Evolutionary conservation across 1,284 basidiomycete genomes (phyloP).

Genomic region (Ustilago bromivora): DNA sequence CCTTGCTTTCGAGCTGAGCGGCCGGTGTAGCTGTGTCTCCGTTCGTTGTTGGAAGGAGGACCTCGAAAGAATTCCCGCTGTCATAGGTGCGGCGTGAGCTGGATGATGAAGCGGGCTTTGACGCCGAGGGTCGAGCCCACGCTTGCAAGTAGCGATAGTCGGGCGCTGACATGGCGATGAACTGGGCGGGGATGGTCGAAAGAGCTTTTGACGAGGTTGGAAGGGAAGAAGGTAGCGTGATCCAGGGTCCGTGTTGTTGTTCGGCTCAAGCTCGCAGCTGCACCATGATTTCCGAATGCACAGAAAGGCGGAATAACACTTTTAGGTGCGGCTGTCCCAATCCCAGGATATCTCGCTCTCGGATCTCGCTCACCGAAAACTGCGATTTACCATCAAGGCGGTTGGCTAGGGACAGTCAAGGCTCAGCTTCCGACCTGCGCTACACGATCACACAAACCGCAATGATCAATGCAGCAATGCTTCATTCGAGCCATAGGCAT

Average conservation of each 20-base stretch:
- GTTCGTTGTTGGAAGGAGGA: conserved; percentile 34
- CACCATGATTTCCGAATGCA: neutral
- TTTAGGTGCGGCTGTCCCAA: neutral
- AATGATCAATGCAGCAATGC: too few species aligned
- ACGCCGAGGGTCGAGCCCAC: conserved; percentile 46
- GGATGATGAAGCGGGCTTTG: conserved; percentile 15
- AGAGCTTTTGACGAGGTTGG: too few species aligned
- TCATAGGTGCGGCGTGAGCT: conserved; percentile 26
- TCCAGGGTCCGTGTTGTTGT: conserved; percentile 4
- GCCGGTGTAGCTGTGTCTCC: conserved; percentile 23
- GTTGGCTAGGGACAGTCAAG: too few species aligned
- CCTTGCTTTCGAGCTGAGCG: conserved; percentile 10
- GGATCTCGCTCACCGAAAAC: too few species aligned
- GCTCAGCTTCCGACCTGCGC: too few species aligned
- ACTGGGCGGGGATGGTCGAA: neutral
- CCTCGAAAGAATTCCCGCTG: conserved; percentile 31
- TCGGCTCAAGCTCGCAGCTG: neutral
- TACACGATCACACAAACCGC: too few species aligned
- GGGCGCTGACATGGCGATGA: conserved; percentile 34
- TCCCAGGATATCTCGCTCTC: too few species aligned
- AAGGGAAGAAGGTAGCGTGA: neutral
- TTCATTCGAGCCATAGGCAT: too few species aligned
- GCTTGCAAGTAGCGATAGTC: conserved; percentile 58
- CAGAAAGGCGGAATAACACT: neutral
- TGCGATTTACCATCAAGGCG: too few species aligned